Base-by-base conservation (phyloP, 768 basidiomycete genomes). In the Mycena haematopus region DNA sequence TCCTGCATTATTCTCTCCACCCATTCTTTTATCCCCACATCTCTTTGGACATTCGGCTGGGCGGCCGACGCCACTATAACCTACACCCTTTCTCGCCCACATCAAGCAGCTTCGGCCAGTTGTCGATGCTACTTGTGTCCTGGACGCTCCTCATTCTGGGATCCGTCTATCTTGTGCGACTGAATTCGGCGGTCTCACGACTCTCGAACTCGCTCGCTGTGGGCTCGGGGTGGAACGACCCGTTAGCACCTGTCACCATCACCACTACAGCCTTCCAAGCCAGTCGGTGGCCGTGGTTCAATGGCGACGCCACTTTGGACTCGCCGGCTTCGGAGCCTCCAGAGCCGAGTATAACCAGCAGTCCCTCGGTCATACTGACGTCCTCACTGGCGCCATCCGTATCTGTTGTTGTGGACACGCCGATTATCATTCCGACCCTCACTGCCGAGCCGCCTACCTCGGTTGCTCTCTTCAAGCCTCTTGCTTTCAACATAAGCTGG, bases 21-120 rank as follows among this genome's bases (percentile, higher is more conserved):
- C 84, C 80, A 65, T 84, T 82, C 68, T 89, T 87, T 71, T 80
- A 82, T 68, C 87, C 90, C 3, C 78, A 76, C 24, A 71, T 90
- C 14, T 79, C 78, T 44, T 56, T 88, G 25, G 68, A 68, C 19
- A 60, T 81, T 25, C 71, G 64, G 42, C 74, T 68, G 40, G 60
- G 53, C 11, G 54, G 46, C 33, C 52, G 14, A 15, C 38, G 8
- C 1, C 27, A 44, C 27, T 54, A 29, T 38, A 54, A 29, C 40
- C 36, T 58, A 52, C 49, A 63, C 42, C 40, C 40, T 49, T 58
- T 67, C 59, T 49, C 67, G 51, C 60, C 69, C 58, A 15, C 60
- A 60, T 64, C 64, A 57, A 57, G 8, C 42, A 56, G 50, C 42
- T 58, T 40, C 29, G 52, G 56, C 11, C 64, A 53, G 19, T 25